Evolutionary conservation across 257 asterid species (phyloP), one percentile per base, ranked within the genome.

Genomic region (Ballota nigra): DNA sequence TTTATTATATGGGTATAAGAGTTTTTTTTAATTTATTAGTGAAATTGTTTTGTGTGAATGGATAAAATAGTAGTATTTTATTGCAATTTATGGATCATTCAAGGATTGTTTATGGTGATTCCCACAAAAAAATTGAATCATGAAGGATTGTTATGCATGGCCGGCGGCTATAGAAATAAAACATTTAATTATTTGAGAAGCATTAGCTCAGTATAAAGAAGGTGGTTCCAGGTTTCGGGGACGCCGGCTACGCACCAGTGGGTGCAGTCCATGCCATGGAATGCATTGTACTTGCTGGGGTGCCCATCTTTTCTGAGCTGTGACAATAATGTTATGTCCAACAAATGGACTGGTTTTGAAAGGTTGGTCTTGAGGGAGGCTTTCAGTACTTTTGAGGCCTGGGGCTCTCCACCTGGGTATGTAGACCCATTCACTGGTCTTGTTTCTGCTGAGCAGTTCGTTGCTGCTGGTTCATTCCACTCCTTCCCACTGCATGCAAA

Each of bases 161-260:
- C 29, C 29, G n/a, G n/a, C n/a, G n/a, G n/a, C n/a, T n/a, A n/a
- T n/a, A n/a, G n/a, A n/a, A n/a, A n/a, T n/a, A n/a, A n/a, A n/a
- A n/a, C n/a, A n/a, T n/a, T n/a, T n/a, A n/a, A n/a, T n/a, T n/a
- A n/a, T n/a, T 5, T 6, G 19, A 4, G 28, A 18, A 51, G 20
- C 12, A 72, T 11, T 10, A 76, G 28, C 53, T 77, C 56, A 0
- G 86, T 74, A 40, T 83, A 83, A 8, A 89, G 82, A 47, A 89
- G 76, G 1, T 65, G 83, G 75, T 87, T 89, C 96, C 96, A 89
- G 0, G 96, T 82, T 52, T 86, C 93, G n/a, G 80, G 86, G 5
- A 85, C 83, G 0, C 96, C 93, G 19, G 87, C 86, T 15, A 89
- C 23, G 71, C 93, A 89, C 96, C 96, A 89, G 68, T 89, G 96